Evolutionary conservation across 768 basidiomycete genomes (phyloP), one percentile per base, ranked within the genome.

Genomic region (Hypsizygus marmoreus): DNA sequence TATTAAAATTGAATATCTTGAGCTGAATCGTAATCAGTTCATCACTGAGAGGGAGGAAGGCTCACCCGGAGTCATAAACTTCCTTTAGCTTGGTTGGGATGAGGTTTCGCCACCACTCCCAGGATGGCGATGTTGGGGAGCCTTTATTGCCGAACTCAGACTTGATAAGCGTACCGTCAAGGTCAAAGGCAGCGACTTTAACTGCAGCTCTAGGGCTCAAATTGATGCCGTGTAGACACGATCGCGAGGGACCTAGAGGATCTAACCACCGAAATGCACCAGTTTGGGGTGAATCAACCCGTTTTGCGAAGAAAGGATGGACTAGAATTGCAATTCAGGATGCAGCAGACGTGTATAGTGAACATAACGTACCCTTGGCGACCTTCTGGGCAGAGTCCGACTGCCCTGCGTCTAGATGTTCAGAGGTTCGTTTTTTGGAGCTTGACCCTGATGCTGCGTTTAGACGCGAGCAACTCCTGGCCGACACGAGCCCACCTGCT

Each of bases 91-190:
- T 86, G 6, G 63, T 56, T 2, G 84, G 84, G 4, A 97, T 81
- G 12, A 57, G 58, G 0, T 74, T 58, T 50, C 80, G 67, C 91
- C 91, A 94, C 88, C 91, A 91, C 43, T 79, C 67, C 79, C 84
- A 82, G 26, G 61, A 56, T 2, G 62, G 55, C 4, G 72, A 60
- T 1, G 62, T 58, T 36, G 69, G 68, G 19, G 67, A 67, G 19
- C 74, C 71, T 29, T 52, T 62, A 29, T 50, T 47, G 14, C 45
- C 49, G 39, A 65, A 53, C 16, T 62, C 51, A n/a, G 62, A 64
- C 53, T 84, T 86, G 61, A 97, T 92, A 48, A 95, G 56, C 0
- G 91, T 94, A 2, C 89, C 91, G 60, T 97, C 94, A 17, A 97
- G 69, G 62, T 97, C 94, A 51, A 94, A 88, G 10, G 83, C 77